These are phyloP conservation scores for Fragaria ananassa DNA, from an alignment of 306 rosid genomes.

Conservation along the genomic window DNA sequence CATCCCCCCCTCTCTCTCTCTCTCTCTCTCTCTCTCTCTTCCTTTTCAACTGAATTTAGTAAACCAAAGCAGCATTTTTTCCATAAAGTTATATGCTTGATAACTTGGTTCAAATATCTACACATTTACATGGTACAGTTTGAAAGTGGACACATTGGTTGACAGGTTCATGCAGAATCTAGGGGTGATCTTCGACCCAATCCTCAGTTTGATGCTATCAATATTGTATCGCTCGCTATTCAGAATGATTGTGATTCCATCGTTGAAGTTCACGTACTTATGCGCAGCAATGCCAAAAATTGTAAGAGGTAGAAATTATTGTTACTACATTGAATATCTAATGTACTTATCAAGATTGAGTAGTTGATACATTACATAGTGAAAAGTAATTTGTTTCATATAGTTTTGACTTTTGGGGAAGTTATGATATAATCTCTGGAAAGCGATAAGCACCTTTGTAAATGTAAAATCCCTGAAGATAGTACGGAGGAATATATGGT, in stretches of 20 bases:
- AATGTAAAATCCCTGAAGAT: neutral
- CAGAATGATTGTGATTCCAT: slow-evolving; percentile 57
- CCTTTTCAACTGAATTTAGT: neutral
- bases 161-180: slow-evolving; percentile 79
- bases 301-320: slow-evolving; percentile 55
- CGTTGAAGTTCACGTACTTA: slow-evolving; percentile 62
- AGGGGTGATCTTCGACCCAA: slow-evolving; percentile 85
- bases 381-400: neutral
- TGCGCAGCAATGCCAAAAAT: slow-evolving; percentile 41
- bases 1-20: no score
- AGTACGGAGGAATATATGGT: neutral
- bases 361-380: neutral
- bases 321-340: neutral
- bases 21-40: neutral
- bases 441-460: neutral
- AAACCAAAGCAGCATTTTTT: neutral
- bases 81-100: neutral
- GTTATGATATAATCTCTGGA: slow-evolving; percentile 1
- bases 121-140: neutral
- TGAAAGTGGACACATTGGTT: slow-evolving; percentile 21
- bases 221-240: slow-evolving; percentile 59
- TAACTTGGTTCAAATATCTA: neutral
- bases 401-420: neutral
- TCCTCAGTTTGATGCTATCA: slow-evolving; percentile 78
- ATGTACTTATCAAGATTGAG: neutral